Evolutionary conservation across 1,139 yeast genomes (phyloP), one percentile per base, ranked within the genome.

Genomic region (Lodderomyces orthopsilosis): DNA sequence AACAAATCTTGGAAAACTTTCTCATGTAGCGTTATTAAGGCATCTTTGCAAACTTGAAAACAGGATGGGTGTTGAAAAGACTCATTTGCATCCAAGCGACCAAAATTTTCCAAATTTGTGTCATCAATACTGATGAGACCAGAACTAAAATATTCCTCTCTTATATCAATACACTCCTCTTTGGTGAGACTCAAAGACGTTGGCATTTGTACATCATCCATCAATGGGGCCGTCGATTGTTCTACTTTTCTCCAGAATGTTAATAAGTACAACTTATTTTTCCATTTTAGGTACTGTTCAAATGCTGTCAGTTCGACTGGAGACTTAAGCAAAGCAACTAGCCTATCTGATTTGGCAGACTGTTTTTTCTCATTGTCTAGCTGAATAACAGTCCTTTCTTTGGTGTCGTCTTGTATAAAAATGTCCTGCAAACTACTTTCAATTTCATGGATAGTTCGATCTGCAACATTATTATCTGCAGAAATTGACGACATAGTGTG

Each of bases 191-290:
- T 23, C 12, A 13, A 17, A 2, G 13, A 26, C 15, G 9, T 14
- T 5, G 27, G 6, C 10, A 8, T n/a, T 18, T 21, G 17, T 6
- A 15, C 5, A 9, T 5, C 12, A 6, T 22, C 83, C 47, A 85
- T 93, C 21, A 86, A 61, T 0, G 96, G 96, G 39, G 85, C 85
- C 53, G 81, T 79, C 32, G 87, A 70, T 1, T 76, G 70, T 48
- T 88, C 87, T 1, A 86, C 84, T 0, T 79, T 74, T 12, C 75
- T 61, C 87, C 91, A 88, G 47, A 81, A 82, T 38, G 79, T 81
- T 3, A 88, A 58, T 21, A 33, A 34, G 14, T 34, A 10, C 15
- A n/a, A 13, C 24, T 34, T 34, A 9, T 34, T 12, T 21, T 13
- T 34, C 15, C 15, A 6, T 6, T 12, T 12, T 21, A 34, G n/a